Conservation (phyloP, 228 moss, liverwort and hornwort genomes). For the Sphagnum fallax region DNA sequence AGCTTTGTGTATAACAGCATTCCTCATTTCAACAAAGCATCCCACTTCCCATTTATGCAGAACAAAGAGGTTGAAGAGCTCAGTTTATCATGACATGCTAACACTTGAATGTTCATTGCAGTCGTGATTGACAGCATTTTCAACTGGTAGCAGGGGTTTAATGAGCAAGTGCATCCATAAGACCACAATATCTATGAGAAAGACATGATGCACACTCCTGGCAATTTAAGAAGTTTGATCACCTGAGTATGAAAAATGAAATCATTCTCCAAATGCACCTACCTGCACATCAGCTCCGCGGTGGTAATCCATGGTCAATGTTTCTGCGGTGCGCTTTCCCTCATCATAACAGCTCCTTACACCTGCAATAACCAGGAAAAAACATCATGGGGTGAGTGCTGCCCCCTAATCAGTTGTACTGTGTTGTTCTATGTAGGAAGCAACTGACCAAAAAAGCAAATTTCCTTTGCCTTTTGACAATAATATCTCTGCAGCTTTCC, state of each 20-base stretch:
- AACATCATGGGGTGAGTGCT: not conserved
- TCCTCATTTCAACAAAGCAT: too few relatives aligned
- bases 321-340: slow-evolving; percentile 83
- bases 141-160: not conserved
- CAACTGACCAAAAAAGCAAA: too few relatives aligned
- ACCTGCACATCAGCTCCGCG: slow-evolving; percentile 68
- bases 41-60: too few relatives aligned
- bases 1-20: not conserved
- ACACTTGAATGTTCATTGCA: too few relatives aligned
- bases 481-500: too few relatives aligned
- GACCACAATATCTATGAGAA: not conserved
- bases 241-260: not conserved
- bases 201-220: not conserved
- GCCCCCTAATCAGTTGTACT: too few relatives aligned
- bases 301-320: slow-evolving; percentile 79
- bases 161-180: not conserved
- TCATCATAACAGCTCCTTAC: slow-evolving; percentile 90
- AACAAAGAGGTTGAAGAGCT: too few relatives aligned
- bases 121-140: too few relatives aligned
- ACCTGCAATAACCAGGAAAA: slow-evolving; percentile 21
- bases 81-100: too few relatives aligned
- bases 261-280: not conserved
- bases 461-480: too few relatives aligned
- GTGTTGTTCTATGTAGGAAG: too few relatives aligned
- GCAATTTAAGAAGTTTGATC: not conserved